Conservation (phyloP, 768 basidiomycete species). For the Cystoderma amianthinum region DNA sequence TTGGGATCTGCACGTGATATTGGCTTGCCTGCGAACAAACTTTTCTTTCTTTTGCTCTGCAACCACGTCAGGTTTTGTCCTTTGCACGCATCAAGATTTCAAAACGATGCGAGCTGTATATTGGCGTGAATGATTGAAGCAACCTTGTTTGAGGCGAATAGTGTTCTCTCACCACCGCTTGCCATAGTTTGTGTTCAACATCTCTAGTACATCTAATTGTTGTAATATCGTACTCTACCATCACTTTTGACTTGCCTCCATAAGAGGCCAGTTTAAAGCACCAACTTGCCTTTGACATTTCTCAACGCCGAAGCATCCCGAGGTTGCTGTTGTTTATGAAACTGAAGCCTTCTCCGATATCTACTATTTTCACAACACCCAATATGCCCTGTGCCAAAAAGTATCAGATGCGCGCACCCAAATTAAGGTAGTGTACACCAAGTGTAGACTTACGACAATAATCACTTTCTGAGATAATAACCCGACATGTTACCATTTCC, state of each 20-base stretch:
- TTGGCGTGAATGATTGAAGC: conserved; percentile 20
- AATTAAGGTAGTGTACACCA: too few relatives aligned
- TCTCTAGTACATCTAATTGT: conserved; percentile 1
- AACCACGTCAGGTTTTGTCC: neutral
- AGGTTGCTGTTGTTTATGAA: too few relatives aligned
- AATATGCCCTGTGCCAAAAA: conserved; percentile 22
- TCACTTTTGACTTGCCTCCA: too few relatives aligned
- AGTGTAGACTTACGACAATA: neutral
- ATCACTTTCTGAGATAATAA: too few relatives aligned
- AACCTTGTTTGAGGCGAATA: conserved; percentile 75
- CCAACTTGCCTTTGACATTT: too few relatives aligned
- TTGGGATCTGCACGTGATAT: too few relatives aligned
- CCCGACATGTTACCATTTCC: conserved; percentile 36
- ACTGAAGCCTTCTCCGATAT: conserved; percentile 40
- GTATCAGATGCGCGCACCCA: too few relatives aligned
- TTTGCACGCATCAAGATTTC: neutral
- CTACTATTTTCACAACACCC: conserved; percentile 51
- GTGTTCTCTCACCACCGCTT: conserved; percentile 43
- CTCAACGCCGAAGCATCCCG: too few relatives aligned
- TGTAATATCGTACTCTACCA: neutral
- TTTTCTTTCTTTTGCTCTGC: neutral
- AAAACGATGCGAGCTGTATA: neutral
- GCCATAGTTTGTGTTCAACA: conserved; percentile 52
- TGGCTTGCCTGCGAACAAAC: too few relatives aligned
- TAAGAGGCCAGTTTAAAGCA: too few relatives aligned